Evolutionary conservation across 192 early-diverging fungal genomes (phyloP), one percentile per base, ranked within the genome.

Genomic region (Rhizoclosmatium globosum): DNA sequence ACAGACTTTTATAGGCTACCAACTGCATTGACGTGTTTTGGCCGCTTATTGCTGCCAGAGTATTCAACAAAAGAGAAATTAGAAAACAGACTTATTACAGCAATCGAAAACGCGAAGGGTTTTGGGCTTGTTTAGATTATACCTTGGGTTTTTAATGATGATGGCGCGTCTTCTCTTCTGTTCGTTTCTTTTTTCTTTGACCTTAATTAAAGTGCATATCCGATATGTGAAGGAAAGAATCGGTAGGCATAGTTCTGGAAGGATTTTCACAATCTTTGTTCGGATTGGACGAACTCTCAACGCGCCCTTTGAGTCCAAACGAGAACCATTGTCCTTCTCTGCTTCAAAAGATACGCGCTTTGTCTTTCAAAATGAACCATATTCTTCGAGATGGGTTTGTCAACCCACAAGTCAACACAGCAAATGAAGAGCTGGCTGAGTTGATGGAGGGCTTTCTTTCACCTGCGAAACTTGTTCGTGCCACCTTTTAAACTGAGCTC

Each of bases 21-120:
- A 4, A 94, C 96, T 1, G 93, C 94, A 6, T 81, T 95, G 79
- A 98, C 96, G 2, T 98, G 96, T 79, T 98, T 98, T 85, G 93
- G 93, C 7, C 84, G 95, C 23, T 69, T 98, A 9, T 71, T 98
- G 60, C 85, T 98, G 74, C 97, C 97, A 46, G 94, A 96, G 78
- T 98, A 97, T 76, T 42, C 71, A 2, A 81, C 78, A 19, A 87
- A 87, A 43, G 91, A 92, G 38, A 96, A 95, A 80, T 84, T 98
- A 81, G 84, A 88, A 43, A 84, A 92, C n/a, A 82, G 89, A 41
- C 78, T 98, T 73, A 56, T 95, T 23, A 96, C 92, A 2, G 94
- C 97, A 3, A 96, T 98, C 79, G 92, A 95, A 78, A 97, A 98
- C 75, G 91, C 93, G 21, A 92, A 94, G 81, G 97, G 95, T 0